Conservation (phyloP, 192 early-diverging fungal species). For the Coemansia sp. region DNA sequence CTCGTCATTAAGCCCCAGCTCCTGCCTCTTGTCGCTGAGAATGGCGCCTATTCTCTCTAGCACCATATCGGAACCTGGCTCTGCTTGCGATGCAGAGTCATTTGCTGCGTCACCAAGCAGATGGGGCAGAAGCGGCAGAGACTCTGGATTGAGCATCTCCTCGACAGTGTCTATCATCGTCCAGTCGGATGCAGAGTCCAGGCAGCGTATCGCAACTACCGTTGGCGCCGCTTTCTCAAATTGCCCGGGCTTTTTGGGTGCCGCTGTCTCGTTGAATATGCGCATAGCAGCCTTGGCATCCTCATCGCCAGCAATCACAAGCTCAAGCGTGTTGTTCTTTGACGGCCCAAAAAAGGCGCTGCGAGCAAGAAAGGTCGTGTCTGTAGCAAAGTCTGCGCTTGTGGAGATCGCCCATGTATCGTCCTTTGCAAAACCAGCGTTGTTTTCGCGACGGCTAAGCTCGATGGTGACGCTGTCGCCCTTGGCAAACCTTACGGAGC, state of each 20-base stretch:
- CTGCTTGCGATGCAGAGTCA: not conserved
- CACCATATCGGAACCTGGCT: not conserved
- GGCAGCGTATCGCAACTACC: constrained; percentile 37
- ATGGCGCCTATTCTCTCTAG: constrained; percentile 7
- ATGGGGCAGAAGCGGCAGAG: constrained; percentile 26
- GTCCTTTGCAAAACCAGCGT: constrained; percentile 40
- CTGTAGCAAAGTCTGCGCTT: constrained; percentile 27
- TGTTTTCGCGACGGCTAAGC: constrained; percentile 39
- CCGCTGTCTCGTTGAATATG: constrained; percentile 18
- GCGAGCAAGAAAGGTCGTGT: constrained; percentile 37
- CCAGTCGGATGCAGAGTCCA: constrained; percentile 46
- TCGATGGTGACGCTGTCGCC: constrained; percentile 41
- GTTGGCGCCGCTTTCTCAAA: constrained; percentile 12
- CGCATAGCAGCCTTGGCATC: constrained; percentile 31
- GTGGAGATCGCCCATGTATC: constrained; percentile 51
- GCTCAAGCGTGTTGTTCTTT: constrained; percentile 51
- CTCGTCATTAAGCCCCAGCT: constrained; percentile 30
- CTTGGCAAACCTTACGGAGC: constrained; percentile 17
- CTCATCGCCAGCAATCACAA: constrained; percentile 38
- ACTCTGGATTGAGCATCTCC: constrained; percentile 18
- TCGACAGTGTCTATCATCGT: constrained; percentile 48
- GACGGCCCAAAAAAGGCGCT: constrained; percentile 50
- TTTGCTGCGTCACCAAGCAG: constrained; percentile 14
- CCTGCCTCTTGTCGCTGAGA: constrained; percentile 11
- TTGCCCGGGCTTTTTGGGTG: not conserved